Base-by-base conservation (phyloP, 768 basidiomycete genomes). In the Omphalotus guepiniiformis region DNA sequence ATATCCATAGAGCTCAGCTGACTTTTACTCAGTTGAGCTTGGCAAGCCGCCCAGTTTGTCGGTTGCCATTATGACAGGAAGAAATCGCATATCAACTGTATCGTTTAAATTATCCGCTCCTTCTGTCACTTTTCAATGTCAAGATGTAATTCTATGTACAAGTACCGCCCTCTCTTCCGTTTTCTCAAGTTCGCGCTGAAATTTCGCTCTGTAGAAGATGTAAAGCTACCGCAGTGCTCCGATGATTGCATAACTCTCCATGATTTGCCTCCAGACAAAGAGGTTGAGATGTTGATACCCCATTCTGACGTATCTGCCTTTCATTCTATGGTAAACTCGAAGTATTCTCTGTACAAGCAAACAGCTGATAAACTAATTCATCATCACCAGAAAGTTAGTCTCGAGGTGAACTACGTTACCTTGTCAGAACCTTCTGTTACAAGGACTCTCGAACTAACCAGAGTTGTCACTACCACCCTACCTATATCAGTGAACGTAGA, bases 401-500 rank as follows among this genome's bases (percentile, higher is more conserved):
- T 87, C 34, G 72, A 74, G 27, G 75, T 87, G 15, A 79, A 83
- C 42, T 98, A 96, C 63, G 69, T 63, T 5, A 88, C 88, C 0
- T 58, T 56, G 5, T 53, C 67, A 1, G 78, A 85, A 49, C 75
- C 82, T 1, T 65, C 65, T 3, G 53, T 84, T 4, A 63, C 64
- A 13, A 76, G 92, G 29, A 75, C 63, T 4, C 62, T 90, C 22
- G 71, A 68, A 30, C 70, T 79, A 25, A 73, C 77, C 11, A 75
- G 78, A 48, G 63, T 73, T 2, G 70, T 94, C 3, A 72, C 76
- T 12, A 82, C 85, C 6, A 75, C 85, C 0, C 71, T 97, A 3
- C 94, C 95, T 0, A 72, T 99, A 36, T 80, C 87, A 2, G 88
- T 97, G 49, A 96, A 94, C 49, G 95, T 98, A 0, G 89, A 97